These are phyloP conservation scores for Populus euphratica DNA, from an alignment of 345 rosid genomes.

Conservation along the genomic window DNA sequence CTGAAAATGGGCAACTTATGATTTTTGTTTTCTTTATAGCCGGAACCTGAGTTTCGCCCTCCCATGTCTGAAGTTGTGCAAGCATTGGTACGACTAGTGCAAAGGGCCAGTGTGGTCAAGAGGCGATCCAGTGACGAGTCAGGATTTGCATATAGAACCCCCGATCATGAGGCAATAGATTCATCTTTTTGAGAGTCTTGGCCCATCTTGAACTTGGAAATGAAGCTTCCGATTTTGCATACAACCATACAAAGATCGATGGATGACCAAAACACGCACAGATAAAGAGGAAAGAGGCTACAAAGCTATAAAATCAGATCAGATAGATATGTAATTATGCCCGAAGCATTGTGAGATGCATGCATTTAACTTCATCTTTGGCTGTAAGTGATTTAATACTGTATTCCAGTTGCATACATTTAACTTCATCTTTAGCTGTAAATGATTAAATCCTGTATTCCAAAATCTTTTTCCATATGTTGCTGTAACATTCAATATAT, in stretches of 20 bases:
- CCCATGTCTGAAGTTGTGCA: constrained; percentile 99
- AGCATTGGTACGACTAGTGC: constrained; percentile 83
- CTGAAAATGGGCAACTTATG: neutral
- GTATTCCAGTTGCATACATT: neutral
- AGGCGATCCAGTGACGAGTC: constrained; percentile 84
- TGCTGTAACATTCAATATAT: neutral
- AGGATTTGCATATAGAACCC: constrained; percentile 76
- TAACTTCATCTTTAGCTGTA: neutral
- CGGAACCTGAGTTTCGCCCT: constrained; percentile 97
- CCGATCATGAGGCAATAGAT: constrained; percentile 79
- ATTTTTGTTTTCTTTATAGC: constrained; percentile 37
- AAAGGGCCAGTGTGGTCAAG: constrained; percentile 81
- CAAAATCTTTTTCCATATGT: neutral
- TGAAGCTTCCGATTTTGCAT: constrained; percentile 14
- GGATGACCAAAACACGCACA: constrained; percentile 1
- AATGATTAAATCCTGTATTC: constrained; percentile 12
- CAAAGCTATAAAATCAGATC: neutral
- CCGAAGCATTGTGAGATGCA: constrained; percentile 1
- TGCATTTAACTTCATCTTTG: neutral
- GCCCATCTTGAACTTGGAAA: constrained; percentile 5
- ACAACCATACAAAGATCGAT: constrained; percentile 3
- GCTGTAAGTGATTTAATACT: constrained; percentile 14
- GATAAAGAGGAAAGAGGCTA: neutral
- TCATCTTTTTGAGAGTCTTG: constrained; percentile 38
- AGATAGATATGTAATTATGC: constrained; percentile 28